Evolutionary conservation across 768 basidiomycete genomes (phyloP), one percentile per base, ranked within the genome.

Genomic region (Lactarius sp.): DNA sequence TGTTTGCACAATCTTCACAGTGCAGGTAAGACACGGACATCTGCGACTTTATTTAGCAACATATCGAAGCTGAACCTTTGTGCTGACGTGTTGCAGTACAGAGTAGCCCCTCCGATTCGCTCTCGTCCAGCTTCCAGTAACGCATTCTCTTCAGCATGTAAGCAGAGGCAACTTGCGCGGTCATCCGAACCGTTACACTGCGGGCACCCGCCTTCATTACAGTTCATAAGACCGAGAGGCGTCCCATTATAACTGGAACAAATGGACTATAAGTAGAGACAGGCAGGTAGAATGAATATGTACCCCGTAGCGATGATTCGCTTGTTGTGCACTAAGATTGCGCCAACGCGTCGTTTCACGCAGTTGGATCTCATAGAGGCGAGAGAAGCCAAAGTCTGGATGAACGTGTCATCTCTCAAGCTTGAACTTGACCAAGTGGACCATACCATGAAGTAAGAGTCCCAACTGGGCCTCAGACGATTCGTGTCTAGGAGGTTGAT

Each of bases 131-230:
- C 94, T 77, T 98, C 96, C 2, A 98, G 75, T 14, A 98, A 78
- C 0, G 96, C 97, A 71, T 98, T 99, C 76, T 99, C 97, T 75
- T 99, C 97, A 0, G 97, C 97, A 73, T 99, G 97, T 10, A 99
- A 77, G 71, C 97, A 99, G 2, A 98, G 78, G 70, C 97, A 99
- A 71, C 92, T 92, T 55, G 85, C 80, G 16, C 84, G 75, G 54
- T 76, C 77, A 44, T 75, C 75, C 2, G 76, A 77, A 20, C 81
- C 83, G 70, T 89, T 89, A 75, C 97, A 99, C 34, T 85, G 80
- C 4, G 77, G 67, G 73, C 97, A 99, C 18, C 97, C 96, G 7
- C 96, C 97, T 78, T 91, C 85, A 69, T 86, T 86, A 73, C 97
- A 99, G 72, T 99, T 99, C 44, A 69, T 80, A 52, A 97, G 77